phyloP scores from a whole-genome alignment of 306 rosid species.

The Malus sieversii region DNA sequence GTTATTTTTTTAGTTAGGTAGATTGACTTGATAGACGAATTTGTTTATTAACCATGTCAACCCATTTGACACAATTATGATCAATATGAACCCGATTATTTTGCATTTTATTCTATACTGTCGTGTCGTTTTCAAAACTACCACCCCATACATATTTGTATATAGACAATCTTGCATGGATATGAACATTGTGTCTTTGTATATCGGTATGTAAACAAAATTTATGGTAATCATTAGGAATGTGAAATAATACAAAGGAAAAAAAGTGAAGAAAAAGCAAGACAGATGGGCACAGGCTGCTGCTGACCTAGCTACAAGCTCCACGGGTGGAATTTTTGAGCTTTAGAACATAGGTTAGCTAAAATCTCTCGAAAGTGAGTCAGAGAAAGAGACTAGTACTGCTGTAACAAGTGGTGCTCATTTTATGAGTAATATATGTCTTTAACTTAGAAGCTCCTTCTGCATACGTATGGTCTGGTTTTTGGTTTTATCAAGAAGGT shows the following conservation, averaged over 20 bases:
- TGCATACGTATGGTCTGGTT: neutral
- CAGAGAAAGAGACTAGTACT: neutral
- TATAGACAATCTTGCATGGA: too few relatives aligned
- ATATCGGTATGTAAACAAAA: neutral
- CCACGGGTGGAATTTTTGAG: constrained; percentile 5
- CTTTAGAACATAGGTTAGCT: constrained; percentile 15
- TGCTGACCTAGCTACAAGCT: neutral
- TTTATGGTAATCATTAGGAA: neutral
- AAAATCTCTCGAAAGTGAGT: neutral
- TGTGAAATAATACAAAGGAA: neutral
- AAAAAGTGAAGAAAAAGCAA: neutral
- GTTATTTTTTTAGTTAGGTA: too few relatives aligned
- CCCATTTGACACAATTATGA: too few relatives aligned
- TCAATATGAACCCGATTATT: too few relatives aligned
- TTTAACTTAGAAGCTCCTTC: neutral
- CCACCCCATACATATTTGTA: too few relatives aligned
- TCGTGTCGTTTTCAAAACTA: too few relatives aligned
- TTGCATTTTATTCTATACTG: fast-evolving
- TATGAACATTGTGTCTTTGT: neutral
- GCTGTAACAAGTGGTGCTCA: constrained; percentile 11
- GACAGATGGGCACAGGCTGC: constrained; percentile 3
- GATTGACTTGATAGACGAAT: too few relatives aligned
- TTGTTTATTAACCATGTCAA: too few relatives aligned
- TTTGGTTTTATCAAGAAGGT: constrained; percentile 4
- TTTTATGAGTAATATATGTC: constrained; percentile 16